Evolutionary conservation across 179 eudicot genomes (phyloP).

Genomic region (Vitellaria paradoxa): DNA sequence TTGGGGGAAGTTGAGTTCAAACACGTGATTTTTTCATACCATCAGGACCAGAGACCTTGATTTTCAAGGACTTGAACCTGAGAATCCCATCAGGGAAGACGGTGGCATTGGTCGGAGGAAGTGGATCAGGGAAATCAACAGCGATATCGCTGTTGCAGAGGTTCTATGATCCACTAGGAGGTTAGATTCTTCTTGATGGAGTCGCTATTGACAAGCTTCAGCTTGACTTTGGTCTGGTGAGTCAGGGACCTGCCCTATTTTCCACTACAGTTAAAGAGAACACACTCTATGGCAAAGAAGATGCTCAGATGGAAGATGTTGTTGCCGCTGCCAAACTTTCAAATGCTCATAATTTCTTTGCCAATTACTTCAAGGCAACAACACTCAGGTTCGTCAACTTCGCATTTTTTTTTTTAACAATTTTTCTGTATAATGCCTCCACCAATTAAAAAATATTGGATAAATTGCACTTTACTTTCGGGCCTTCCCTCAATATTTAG

Average conservation of each 20-base stretch:
- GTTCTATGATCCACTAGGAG: constrained; percentile 73
- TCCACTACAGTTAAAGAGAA: constrained; percentile 76
- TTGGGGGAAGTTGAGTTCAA: constrained; percentile 72
- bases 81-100: constrained; percentile 60
- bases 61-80: constrained; percentile 55
- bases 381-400: constrained; percentile 59
- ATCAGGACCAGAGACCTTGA: constrained; percentile 64
- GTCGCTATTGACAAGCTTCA: constrained; percentile 58
- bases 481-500: too few relatives aligned
- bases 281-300: constrained; percentile 82
- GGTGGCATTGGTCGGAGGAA: constrained; percentile 80
- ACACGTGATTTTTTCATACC: constrained; percentile 72
- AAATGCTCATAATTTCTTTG: constrained; percentile 78
- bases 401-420: too few relatives aligned
- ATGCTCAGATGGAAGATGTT: constrained; percentile 69
- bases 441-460: too few relatives aligned
- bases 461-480: too few relatives aligned
- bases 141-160: constrained; percentile 69
- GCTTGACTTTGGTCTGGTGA: constrained; percentile 89
- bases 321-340: constrained; percentile 76
- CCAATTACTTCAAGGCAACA: constrained; percentile 75
- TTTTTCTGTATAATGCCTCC: too few relatives aligned
- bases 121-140: constrained; percentile 88
- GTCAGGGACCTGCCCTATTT: constrained; percentile 91
- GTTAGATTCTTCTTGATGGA: constrained; percentile 74